Evolutionary conservation across 2,329 filamentous ascomycete genomes (phyloP), one percentile per base, ranked within the genome.

Genomic region (Botrytis deweyae): DNA sequence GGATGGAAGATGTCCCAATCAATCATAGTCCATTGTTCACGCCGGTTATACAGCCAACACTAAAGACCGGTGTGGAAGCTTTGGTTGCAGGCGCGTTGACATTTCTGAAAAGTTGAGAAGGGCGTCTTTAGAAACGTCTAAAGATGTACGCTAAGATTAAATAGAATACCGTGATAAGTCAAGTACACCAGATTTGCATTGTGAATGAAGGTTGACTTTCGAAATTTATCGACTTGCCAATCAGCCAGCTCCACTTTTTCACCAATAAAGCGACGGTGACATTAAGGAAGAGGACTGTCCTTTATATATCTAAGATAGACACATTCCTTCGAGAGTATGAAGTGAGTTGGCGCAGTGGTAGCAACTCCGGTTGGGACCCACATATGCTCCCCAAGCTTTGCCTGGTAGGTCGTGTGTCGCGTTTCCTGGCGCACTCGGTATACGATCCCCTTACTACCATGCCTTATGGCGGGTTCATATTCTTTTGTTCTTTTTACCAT

Each of bases 1-100:
- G 63, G 25, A 40, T 76, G 63, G 72, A 74, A 55, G 46, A 49
- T 46, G 33, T 79, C 20, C 87, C 89, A 0, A 85, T 86, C 0
- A 91, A 91, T 76, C 89, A 91, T 78, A 87, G 85, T 74, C 85
- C 87, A 0, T 83, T 85, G 72, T 91, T 91, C 81, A 86, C 87
- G 46, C 89, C 89, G 8, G 86, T 85, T 0, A 84, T 91, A 38
- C 85, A 87, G 79, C 88, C 88, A 12, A 91, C 89, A 0, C 79
- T 91, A 82, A 84, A 75, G 74, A 82, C 82, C 7, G 89, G 86
- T 0, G 81, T 86, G 4, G 85, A 88, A 81, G 87, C 86, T 1
- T 81, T 88, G 78, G 84, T 84, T 69, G 80, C 86, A 44, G 85
- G 83, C 36, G 87, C 87, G 9, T 82, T 89, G 82, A 86, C 81